These are phyloP conservation scores for Kalmusia sp. DNA, from an alignment of 2,329 filamentous ascomycete genomes.

Conservation along the genomic window DNA sequence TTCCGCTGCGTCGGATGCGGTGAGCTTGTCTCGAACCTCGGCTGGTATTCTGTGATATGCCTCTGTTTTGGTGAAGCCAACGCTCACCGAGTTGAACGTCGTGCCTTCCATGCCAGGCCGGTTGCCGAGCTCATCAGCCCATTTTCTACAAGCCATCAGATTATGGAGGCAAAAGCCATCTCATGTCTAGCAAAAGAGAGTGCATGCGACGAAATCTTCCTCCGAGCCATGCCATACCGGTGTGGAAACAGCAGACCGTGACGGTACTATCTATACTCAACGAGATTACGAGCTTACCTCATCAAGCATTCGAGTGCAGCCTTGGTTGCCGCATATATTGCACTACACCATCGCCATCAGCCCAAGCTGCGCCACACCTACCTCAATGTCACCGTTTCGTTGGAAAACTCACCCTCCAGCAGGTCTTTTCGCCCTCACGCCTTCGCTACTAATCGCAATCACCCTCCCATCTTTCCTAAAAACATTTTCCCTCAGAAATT, in stretches of 20 bases:
- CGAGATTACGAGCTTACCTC: conserved; percentile 13
- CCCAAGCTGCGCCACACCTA: not conserved
- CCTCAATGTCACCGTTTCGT: not conserved
- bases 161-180: not conserved
- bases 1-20: conserved; percentile 19
- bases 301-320: conserved; percentile 25
- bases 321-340: conserved; percentile 26
- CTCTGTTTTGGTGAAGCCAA: conserved; percentile 31
- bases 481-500: conserved; percentile 8
- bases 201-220: too few relatives aligned
- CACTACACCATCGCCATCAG: conserved; percentile 5
- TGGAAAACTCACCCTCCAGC: conserved; percentile 19
- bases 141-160: conserved; percentile 17
- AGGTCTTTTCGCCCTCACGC: conserved; percentile 20
- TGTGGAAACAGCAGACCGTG: too few relatives aligned
- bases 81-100: conserved; percentile 33
- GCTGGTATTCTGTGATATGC: conserved; percentile 21
- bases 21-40: conserved; percentile 18
- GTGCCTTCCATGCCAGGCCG: conserved; percentile 27
- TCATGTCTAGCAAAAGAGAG: not conserved
- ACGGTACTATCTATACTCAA: not conserved
- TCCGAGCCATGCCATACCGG: too few relatives aligned
- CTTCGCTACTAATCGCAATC: conserved; percentile 24
- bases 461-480: conserved; percentile 17
- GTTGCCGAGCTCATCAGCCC: conserved; percentile 26